These are phyloP conservation scores for Gossypium australe DNA, from an alignment of 345 rosid species.

Conservation along the genomic window DNA sequence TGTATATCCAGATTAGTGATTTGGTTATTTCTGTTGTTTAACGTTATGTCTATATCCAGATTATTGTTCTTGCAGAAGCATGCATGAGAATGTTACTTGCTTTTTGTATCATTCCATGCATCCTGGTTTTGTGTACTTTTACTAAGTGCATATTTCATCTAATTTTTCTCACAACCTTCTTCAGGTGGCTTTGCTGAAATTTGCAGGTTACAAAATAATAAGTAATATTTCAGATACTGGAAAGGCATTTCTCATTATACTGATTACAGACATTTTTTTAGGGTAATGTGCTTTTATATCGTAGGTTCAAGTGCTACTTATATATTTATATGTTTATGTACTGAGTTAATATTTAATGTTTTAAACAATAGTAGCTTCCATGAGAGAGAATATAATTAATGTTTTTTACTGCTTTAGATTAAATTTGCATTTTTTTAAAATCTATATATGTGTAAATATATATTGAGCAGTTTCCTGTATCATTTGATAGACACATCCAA, in stretches of 20 bases:
- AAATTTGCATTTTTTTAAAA: neutral
- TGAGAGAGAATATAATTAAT: neutral
- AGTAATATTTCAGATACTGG: conserved; percentile 82
- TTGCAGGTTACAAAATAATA: conserved; percentile 80
- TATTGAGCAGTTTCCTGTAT: neutral
- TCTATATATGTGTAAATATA: neutral
- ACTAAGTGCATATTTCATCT: neutral
- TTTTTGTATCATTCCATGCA: conserved; percentile 1
- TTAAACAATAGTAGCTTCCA: neutral
- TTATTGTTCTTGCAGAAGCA: conserved; percentile 1
- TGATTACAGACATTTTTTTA: conserved; percentile 68
- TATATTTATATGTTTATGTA: neutral
- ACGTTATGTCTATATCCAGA: neutral
- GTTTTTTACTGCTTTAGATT: neutral
- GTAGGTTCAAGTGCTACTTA: neutral
- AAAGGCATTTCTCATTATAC: conserved; percentile 84
- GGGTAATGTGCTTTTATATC: conserved; percentile 49
- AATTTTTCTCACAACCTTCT: conserved; percentile 12
- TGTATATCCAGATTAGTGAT: neutral
- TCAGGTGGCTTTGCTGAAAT: conserved; percentile 93
- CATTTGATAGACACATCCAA: neutral
- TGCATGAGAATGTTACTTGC: neutral
- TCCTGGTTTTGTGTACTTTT: neutral
- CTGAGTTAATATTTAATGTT: neutral
- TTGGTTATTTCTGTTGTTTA: neutral